Base-by-base conservation (phyloP, 2,329 filamentous ascomycete species). In the Aspergillus glaucus region DNA sequence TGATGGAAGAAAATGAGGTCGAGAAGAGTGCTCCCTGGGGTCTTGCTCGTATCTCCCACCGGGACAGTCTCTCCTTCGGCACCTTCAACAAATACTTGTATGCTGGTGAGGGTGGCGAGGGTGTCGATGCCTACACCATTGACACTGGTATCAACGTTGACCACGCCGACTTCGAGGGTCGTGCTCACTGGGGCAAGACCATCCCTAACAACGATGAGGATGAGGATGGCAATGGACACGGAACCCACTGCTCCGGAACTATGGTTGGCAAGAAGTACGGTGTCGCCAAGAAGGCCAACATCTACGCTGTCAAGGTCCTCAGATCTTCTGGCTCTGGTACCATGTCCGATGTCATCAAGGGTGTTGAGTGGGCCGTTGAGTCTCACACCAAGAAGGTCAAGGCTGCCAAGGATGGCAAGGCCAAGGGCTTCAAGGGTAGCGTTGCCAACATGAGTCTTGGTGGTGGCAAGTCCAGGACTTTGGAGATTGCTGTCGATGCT, bases 371-470 rank as follows among this genome's bases (percentile, higher is more conserved):
- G 76, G 93, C 93, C 63, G 91, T 89, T 59, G 81, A 84, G 65
- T 75, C 82, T 60, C 94, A 98, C 75, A 64, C 80, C 45, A 81
- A 88, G 69, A 82, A 91, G 69, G 82, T 86, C 61, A 81, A 86
- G 71, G 77, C 76, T 53, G 88, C 88, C 64, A 94, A 95, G 85
- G 79, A 81, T 48, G 89, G 89, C 64, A 90, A 94, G 79, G 84
- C 84, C 74, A 87, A 97, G 86, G 87, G 87, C 70, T 97, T 96
- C 86, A 97, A 97, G 86, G 93, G 93, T 68, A 95, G 89, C 58
- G 87, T 92, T 67, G 93, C 94, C 78, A 98, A 98, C 84, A 98
- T 98, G 93, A 94, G 88, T 67, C 86, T 98, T 50, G 93, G 93
- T 67, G 93, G 93, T 77, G 93, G 93, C 79, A 97, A 96, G 81